Conservation (phyloP, 768 basidiomycete species). For the Suillus weaverae region DNA sequence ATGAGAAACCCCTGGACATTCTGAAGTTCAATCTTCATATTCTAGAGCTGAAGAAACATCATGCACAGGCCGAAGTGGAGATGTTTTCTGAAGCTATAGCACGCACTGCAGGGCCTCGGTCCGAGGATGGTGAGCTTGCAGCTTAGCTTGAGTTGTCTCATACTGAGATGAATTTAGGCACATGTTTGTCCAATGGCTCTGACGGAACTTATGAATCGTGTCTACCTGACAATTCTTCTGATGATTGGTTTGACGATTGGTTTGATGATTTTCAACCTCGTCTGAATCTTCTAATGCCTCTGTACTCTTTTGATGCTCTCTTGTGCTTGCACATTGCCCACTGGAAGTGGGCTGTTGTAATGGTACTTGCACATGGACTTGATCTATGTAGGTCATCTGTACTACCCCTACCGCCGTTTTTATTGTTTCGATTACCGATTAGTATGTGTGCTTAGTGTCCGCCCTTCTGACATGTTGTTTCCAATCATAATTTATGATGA, state of each 20-base stretch:
- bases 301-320: background rate
- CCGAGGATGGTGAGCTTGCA: background rate
- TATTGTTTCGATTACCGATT: background rate
- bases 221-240: background rate
- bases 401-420: background rate
- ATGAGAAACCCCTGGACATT: background rate
- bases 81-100: background rate
- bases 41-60: background rate
- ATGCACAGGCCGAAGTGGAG: background rate
- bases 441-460: background rate
- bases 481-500: background rate
- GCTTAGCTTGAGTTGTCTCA: background rate
- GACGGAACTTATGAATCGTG: background rate
- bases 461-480: background rate
- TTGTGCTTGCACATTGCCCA: background rate
- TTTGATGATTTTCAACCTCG: background rate
- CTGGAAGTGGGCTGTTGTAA: background rate
- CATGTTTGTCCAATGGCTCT: background rate
- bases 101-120: background rate
- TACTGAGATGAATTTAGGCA: background rate
- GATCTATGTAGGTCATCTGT: background rate
- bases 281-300: background rate
- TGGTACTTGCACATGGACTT: background rate
- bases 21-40: background rate
- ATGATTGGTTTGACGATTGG: background rate